Percentiles rank a stretch among this genome's conserved stretches.
Conservation (phyloP, 305 asterid species). For the Caryopteris hybrid region DNA sequence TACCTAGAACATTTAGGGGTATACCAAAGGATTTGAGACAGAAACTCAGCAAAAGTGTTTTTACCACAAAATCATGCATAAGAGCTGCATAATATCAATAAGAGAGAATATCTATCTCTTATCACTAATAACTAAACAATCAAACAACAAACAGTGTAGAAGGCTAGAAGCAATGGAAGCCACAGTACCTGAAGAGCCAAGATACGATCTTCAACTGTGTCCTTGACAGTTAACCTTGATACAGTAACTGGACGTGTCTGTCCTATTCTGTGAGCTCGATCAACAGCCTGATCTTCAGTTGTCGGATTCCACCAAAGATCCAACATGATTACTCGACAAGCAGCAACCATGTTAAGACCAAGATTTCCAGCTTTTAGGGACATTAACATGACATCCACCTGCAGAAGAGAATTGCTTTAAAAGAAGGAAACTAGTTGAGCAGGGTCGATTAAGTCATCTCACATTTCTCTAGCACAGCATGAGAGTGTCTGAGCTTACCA, state of each 20-base stretch:
- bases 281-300: slow-evolving; percentile 98
- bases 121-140: background rate
- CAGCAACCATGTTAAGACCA: slow-evolving; percentile 99
- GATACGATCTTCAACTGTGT: slow-evolving; percentile 96
- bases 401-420: slow-evolving; percentile 22
- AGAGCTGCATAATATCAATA: background rate
- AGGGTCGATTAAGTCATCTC: background rate
- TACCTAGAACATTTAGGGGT: background rate
- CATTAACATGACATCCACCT: slow-evolving; percentile 99
- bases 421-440: background rate
- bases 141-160: background rate
- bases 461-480: background rate
- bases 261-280: slow-evolving; percentile 98
- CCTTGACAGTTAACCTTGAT: slow-evolving; percentile 79
- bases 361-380: slow-evolving; percentile 99
- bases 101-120: background rate
- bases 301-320: slow-evolving; percentile 99
- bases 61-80: background rate
- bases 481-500: too few relatives aligned
- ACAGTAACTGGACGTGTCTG: slow-evolving; percentile 94
- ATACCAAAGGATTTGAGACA: background rate
- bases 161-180: background rate
- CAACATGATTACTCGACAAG: slow-evolving; percentile 87
- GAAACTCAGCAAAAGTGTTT: background rate
- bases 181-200: slow-evolving; percentile 83